Evolutionary conservation across 768 basidiomycete genomes (phyloP).

Genomic region (Sporobolomyces phaffii): DNA sequence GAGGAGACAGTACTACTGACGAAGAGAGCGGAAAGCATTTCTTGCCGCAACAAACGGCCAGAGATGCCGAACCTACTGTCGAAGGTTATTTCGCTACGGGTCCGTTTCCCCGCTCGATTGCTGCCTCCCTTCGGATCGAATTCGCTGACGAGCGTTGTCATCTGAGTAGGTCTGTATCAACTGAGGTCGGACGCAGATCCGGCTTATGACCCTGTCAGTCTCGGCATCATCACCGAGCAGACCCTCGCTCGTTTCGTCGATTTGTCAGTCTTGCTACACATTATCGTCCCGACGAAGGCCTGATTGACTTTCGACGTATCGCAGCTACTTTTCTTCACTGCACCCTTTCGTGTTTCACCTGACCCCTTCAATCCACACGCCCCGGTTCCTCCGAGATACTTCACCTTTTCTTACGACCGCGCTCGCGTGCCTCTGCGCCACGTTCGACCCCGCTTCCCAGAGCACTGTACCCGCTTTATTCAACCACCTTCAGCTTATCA

Average conservation of each 20-base stretch:
- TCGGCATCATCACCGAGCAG: slow-evolving; percentile 11
- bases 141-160: not conserved
- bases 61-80: not conserved
- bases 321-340: slow-evolving; percentile 27
- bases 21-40: slow-evolving; percentile 31
- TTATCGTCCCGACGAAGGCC: not conserved
- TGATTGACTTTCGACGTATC: no score
- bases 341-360: slow-evolving; percentile 26
- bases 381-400: slow-evolving; percentile 23
- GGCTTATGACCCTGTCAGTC: slow-evolving; percentile 18
- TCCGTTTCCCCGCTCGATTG: not conserved
- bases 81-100: slow-evolving; percentile 33
- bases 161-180: slow-evolving; percentile 15
- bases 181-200: slow-evolving; percentile 17
- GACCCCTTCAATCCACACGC: slow-evolving; percentile 16
- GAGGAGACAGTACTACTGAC: slow-evolving; percentile 16
- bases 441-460: not conserved
- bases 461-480: slow-evolving; percentile 11
- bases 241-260: slow-evolving; percentile 22
- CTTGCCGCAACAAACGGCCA: not conserved
- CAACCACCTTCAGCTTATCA: slow-evolving; percentile 14
- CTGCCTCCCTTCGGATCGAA: not conserved
- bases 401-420: slow-evolving; percentile 34
- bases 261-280: slow-evolving; percentile 7
- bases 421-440: slow-evolving; percentile 8